Conservation (phyloP, 1,284 basidiomycete genomes). For the Malassezia furfur region DNA sequence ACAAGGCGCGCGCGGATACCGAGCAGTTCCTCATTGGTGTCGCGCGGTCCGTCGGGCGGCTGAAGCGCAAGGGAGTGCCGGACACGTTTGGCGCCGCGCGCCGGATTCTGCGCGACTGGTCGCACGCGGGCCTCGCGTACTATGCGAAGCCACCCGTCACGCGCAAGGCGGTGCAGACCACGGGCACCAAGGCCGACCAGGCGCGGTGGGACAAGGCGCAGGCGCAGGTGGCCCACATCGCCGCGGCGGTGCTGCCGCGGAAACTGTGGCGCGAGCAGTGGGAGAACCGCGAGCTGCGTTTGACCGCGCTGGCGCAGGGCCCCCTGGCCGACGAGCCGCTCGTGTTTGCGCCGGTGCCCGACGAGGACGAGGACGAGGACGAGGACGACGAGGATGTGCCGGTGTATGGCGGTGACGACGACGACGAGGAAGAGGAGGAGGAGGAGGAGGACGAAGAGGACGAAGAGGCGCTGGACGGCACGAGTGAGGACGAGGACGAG, state of each 20-base stretch:
- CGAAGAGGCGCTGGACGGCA: slow-evolving; percentile 25
- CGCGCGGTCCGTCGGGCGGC: slow-evolving; percentile 31
- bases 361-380: slow-evolving; percentile 24
- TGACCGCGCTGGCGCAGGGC: slow-evolving; percentile 23
- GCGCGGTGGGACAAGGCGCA: slow-evolving; percentile 17
- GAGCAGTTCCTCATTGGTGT: slow-evolving; percentile 42
- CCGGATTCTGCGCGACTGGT: slow-evolving; percentile 41
- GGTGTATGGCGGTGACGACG: slow-evolving; percentile 26
- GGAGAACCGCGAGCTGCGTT: slow-evolving; percentile 27
- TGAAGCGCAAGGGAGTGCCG: slow-evolving; percentile 36
- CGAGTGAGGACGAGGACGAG: slow-evolving; percentile 23
- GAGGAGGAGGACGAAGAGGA: slow-evolving; percentile 19
- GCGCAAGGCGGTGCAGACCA: slow-evolving; percentile 7
- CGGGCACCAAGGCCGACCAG: slow-evolving; percentile 20
- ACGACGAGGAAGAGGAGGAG: slow-evolving; percentile 23
- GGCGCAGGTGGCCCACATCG: slow-evolving; percentile 3
- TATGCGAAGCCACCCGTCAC: slow-evolving; percentile 26
- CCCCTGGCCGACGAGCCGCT: slow-evolving; percentile 24
- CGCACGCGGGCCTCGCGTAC: slow-evolving; percentile 35
- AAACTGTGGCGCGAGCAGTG: slow-evolving; percentile 33
- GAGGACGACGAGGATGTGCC: slow-evolving; percentile 33
- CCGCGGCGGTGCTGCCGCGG: slow-evolving; percentile 18
- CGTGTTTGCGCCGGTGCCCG: slow-evolving; percentile 2
- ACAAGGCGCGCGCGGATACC: slow-evolving; percentile 35
- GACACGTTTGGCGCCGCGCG: slow-evolving; percentile 36